phyloP scores from a whole-genome alignment of 1,284 basidiomycete species.

The Takashimella koratensis region DNA sequence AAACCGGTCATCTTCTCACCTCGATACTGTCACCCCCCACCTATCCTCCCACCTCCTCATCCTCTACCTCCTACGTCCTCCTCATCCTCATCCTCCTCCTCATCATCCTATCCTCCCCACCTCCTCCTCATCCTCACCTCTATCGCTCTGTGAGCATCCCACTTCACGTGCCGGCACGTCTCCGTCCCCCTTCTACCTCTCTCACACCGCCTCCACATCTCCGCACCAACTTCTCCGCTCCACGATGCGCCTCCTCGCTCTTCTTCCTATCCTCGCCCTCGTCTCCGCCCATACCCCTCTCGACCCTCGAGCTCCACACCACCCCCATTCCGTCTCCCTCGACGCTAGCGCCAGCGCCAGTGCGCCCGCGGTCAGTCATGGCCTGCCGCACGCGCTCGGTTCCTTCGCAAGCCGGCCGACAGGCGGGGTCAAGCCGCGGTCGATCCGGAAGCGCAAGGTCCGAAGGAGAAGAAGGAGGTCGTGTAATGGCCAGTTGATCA shows the following conservation, averaged over 20 bases:
- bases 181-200: background rate
- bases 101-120: background rate
- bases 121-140: background rate
- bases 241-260: background rate
- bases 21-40: no score
- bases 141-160: background rate
- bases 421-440: background rate
- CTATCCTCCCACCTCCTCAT: no score
- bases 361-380: no score
- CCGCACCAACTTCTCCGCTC: background rate
- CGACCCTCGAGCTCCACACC: background rate
- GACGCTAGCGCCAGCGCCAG: background rate
- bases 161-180: background rate
- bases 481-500: background rate
- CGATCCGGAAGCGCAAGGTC: background rate
- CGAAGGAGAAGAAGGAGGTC: background rate
- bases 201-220: background rate
- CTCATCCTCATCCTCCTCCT: background rate
- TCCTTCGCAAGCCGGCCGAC: no score
- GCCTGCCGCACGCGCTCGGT: no score
- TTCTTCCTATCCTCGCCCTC: background rate
- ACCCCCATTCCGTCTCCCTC: no score
- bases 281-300: background rate
- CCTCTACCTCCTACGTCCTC: background rate
- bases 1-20: no score